Conservation (phyloP, 2,329 filamentous ascomycete genomes). For the Clonostachys byssicola region DNA sequence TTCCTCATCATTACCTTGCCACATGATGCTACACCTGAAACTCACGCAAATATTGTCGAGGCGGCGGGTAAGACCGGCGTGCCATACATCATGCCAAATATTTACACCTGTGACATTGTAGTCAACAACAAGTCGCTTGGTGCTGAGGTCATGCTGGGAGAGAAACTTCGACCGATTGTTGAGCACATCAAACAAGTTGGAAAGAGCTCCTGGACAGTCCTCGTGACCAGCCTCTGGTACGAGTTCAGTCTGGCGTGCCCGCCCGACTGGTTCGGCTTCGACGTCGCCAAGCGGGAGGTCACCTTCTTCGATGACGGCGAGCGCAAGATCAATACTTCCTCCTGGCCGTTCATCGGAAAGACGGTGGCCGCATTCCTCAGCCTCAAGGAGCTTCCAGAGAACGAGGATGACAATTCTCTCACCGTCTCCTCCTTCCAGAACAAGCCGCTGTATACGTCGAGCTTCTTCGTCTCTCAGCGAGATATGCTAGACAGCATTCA, state of each 20-base stretch:
- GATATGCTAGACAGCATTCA: slow-evolving; percentile 62
- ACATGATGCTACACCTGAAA: slow-evolving; percentile 32
- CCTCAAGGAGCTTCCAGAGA: slow-evolving; percentile 37
- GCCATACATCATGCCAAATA: slow-evolving; percentile 51
- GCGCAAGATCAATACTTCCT: slow-evolving; percentile 46
- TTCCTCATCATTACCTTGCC: slow-evolving; percentile 51
- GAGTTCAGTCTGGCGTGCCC: slow-evolving; percentile 39
- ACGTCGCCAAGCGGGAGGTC: slow-evolving; percentile 32
- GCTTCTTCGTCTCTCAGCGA: slow-evolving; percentile 54
- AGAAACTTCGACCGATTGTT: too few species aligned
- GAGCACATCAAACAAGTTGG: too few species aligned
- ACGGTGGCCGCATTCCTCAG: slow-evolving; percentile 46
- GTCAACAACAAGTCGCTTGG: slow-evolving; percentile 15
- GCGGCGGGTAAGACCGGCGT: slow-evolving; percentile 53
- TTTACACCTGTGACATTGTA: slow-evolving; percentile 32
- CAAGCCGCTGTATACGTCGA: slow-evolving; percentile 43
- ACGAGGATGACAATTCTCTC: slow-evolving; percentile 29
- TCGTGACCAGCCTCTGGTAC: slow-evolving; percentile 52
- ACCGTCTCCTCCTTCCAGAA: slow-evolving; percentile 28
- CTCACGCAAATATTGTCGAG: slow-evolving; percentile 42
- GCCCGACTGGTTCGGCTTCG: slow-evolving; percentile 37
- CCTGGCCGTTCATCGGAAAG: slow-evolving; percentile 52
- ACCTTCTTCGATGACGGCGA: slow-evolving; percentile 51
- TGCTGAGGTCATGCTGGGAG: too few species aligned
- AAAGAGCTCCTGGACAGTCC: slow-evolving; percentile 30